Conservation (phyloP, 768 basidiomycete species). For the Rhodosporidiobolus odoratus region DNA sequence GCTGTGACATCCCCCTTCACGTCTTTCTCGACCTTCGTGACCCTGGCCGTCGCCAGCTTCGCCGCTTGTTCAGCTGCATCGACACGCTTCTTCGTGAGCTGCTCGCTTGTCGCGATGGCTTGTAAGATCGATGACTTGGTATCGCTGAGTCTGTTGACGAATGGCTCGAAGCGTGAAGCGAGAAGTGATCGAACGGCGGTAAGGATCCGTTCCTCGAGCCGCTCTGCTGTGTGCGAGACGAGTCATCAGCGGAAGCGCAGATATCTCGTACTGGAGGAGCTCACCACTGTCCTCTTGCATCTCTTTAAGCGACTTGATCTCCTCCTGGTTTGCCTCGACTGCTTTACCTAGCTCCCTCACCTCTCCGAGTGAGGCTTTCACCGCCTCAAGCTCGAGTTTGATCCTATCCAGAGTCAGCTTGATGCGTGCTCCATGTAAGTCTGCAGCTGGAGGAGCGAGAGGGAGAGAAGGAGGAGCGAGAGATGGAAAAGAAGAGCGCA, state of each 20-base stretch:
- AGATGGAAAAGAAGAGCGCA: not conserved
- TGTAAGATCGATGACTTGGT: not conserved
- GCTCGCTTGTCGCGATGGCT: not conserved
- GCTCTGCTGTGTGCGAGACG: not conserved
- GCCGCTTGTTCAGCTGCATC: too few species aligned
- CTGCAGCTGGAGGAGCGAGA: not conserved
- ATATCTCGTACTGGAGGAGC: not conserved
- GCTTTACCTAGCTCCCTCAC: conserved; percentile 3
- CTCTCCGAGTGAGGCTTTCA: conserved; percentile 1
- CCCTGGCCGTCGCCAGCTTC: too few species aligned
- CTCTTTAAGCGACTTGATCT: not conserved
- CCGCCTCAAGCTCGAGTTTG: conserved; percentile 10
- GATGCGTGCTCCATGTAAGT: conserved; percentile 9
- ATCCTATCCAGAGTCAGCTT: conserved; percentile 3
- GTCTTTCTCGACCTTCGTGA: too few species aligned
- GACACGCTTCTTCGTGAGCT: not conserved
- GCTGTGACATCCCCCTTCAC: too few species aligned
- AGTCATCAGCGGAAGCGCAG: not conserved
- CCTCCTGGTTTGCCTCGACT: not conserved
- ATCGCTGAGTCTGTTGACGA: not conserved
- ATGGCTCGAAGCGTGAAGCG: not conserved
- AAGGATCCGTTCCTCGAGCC: not conserved
- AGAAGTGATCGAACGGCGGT: not conserved
- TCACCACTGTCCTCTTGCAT: not conserved
- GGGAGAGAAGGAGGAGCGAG: not conserved